Base-by-base conservation (phyloP, 352 stramenopile species). In the Globisporangium apiculatum region DNA sequence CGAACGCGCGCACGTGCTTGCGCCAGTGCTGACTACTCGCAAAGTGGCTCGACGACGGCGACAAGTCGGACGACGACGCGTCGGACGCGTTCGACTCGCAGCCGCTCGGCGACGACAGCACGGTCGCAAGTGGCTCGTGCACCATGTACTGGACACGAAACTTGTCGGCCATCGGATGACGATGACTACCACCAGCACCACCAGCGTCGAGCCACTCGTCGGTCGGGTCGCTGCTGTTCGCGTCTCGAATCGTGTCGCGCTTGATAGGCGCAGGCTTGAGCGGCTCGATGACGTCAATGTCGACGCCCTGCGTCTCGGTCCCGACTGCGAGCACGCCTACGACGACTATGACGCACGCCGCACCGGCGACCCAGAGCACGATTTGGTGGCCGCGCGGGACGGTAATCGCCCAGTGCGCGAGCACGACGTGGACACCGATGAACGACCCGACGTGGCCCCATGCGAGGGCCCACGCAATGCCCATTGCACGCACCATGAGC, bases 371-470 rank as follows among this genome's bases (percentile, higher is more conserved):
- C 36, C 37, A 63, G 42, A 63, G 24, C 42, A 63, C 31, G 11
- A 58, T 17, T 17, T 57, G 49, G 36, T 62, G 49, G 11, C 43
- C 43, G 53, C 49, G 52, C 17, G n/a, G n/a, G n/a, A n/a, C n/a
- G n/a, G n/a, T n/a, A n/a, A 8, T 72, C 57, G 6, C 56, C 54
- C 51, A 76, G 61, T 11, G 68, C 51, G 7, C 62, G 24, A 82
- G 60, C 15, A 70, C 62, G 3, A 62, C 51, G 45, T 76, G 76
- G 10, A 66, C 60, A 38, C 73, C 73, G 24, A 64, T 46, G 50
- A 80, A 76, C 52, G 73, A 75, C 9, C 71, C 73, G 4, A 79
- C 56, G 47, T 79, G 66, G 7, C 72, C 68, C 42, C 67, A 71
- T 8, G 62, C 72, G 18, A 65, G 55, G 11, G 74, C 53, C 46